Conservation (phyloP, 768 basidiomycete genomes). For the Lyophyllum semitale region DNA sequence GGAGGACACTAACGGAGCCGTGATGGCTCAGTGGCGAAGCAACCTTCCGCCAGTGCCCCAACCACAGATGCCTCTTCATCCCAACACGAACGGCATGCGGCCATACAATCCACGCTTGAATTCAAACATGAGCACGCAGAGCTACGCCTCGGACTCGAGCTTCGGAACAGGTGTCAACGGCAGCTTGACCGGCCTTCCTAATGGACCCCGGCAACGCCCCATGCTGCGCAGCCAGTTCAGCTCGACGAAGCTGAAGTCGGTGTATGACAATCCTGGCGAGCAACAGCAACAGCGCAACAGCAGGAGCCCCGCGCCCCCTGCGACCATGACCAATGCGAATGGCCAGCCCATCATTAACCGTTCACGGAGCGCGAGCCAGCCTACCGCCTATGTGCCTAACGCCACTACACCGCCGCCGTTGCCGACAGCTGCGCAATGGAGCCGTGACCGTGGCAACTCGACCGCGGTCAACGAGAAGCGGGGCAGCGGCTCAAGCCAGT, state of each 20-base stretch:
- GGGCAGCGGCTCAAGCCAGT: conserved; percentile 84
- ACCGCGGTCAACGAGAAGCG: conserved; percentile 58
- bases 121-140: conserved; percentile 43
- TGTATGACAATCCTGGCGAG: conserved; percentile 50
- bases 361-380: conserved; percentile 81
- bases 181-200: conserved; percentile 9
- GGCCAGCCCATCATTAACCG: conserved; percentile 44
- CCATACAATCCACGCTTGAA: conserved; percentile 49
- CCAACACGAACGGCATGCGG: conserved; percentile 30
- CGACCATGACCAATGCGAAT: conserved; percentile 25
- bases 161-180: conserved; percentile 34
- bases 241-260: conserved; percentile 56
- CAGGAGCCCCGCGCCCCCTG: conserved; percentile 22
- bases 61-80: conserved; percentile 12
- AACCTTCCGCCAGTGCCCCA: conserved; percentile 42
- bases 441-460: conserved; percentile 38
- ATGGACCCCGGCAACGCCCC: conserved; percentile 38
- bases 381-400: conserved; percentile 66
- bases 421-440: conserved; percentile 42
- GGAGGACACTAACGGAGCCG: conserved; percentile 64
- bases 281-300: conserved; percentile 28
- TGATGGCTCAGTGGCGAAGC: conserved; percentile 67
- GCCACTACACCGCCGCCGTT: conserved; percentile 59
- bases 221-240: conserved; percentile 71
- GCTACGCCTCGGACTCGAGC: conserved; percentile 47